Base-by-base conservation (phyloP, 1,284 basidiomycete species). In the Ceratobasidium papillatum region DNA sequence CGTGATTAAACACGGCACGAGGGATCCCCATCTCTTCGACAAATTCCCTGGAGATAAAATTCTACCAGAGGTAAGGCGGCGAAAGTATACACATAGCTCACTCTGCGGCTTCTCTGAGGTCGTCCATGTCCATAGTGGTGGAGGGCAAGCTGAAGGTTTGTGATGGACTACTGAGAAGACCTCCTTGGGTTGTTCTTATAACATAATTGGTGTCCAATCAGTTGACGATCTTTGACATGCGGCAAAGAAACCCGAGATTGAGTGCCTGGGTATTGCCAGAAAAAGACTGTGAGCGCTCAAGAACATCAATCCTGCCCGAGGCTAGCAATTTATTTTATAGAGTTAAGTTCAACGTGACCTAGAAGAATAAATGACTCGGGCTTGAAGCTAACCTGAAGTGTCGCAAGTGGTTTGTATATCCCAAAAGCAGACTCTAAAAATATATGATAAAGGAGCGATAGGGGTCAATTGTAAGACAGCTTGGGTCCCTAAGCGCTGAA, bases 1-100 rank as follows among this genome's bases (percentile, higher is more conserved):
- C n/a, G 12, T 73, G 69, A 34, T 73, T 62, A 47, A 73, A 73
- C 32, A 73, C 69, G 0, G 58, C 69, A 25, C 69, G 69, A 52
- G 69, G 69, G 22, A 73, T 47, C 25, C 69, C 69, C 69, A 73
- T 73, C 17, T 71, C 68, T 34, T 73, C 58, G 30, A 25, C 69
- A 41, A 62, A 73, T 22, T 71, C 58, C n/a, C 69, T 62, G 25
- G 30, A 62, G 32, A 49, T 25, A 41, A 3, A 36, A 14, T 14
- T 41, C 3, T 3, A 9, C 27, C 38, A 41, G 30, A 62, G 25
- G 7, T 25, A 17, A 12, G 2, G 12, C 30, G n/a, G 1, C n/a
- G 9, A 27, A 27, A 34, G 27, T 12, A 25, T 17, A 7, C 9
- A 30, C 30, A 14, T 2, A 22, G 52, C 59, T 62, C 30, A 73